Percentiles rank a stretch among this genome's conserved stretches.
Conservation (phyloP, 257 asterid species). For the Solanum dulcamara region DNA sequence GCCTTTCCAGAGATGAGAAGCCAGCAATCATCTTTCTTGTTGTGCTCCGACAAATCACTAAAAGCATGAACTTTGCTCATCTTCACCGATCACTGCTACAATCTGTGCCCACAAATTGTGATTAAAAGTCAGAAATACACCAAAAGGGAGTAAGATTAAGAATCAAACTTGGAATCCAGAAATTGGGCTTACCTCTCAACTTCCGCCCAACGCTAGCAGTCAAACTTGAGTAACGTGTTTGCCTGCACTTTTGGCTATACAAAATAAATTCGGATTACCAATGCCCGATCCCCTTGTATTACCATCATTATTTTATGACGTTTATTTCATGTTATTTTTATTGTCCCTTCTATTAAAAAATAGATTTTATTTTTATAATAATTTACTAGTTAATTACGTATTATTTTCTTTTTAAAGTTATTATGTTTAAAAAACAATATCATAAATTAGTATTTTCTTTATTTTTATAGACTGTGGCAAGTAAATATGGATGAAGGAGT, state of each 20-base stretch:
- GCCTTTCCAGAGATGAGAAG: slow-evolving; percentile 54
- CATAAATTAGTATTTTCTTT: no score
- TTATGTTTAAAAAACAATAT: no score
- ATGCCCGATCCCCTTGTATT: neutral
- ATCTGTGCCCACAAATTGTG: neutral
- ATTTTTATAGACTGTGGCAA: no score
- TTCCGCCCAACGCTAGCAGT: neutral
- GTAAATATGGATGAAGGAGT: no score
- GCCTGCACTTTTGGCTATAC: neutral
- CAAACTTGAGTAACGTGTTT: neutral
- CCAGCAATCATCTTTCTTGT: slow-evolving; percentile 50
- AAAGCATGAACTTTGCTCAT: slow-evolving; percentile 34
- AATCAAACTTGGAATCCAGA: neutral
- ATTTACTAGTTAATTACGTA: no score
- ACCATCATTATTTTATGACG: neutral
- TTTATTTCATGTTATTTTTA: no score
- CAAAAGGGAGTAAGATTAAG: neutral
- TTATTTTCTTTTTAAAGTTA: no score
- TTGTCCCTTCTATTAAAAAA: no score
- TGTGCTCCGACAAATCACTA: slow-evolving; percentile 45
- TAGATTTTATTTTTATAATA: no score
- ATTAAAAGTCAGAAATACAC: no score
- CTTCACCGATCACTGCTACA: neutral
- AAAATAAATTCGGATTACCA: neutral
- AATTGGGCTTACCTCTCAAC: neutral